A percentile compares a stretch with the other conserved stretches of the same genome.
Evolutionary conservation across 1,139 yeast species (phyloP).

Genomic region (Ogataea hybrid): DNA sequence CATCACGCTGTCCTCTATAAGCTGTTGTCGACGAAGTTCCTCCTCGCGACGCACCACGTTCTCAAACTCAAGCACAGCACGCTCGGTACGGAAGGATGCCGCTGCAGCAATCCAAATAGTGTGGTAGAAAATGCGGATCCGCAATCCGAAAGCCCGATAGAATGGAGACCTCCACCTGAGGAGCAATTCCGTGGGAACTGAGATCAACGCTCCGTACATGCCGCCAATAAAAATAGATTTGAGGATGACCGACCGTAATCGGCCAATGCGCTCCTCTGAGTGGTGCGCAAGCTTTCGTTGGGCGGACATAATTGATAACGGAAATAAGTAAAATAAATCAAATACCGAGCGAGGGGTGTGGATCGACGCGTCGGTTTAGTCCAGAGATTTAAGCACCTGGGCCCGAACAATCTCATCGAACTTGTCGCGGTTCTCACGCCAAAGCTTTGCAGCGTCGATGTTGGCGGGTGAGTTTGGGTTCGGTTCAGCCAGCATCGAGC

Average conservation of each 20-base stretch:
- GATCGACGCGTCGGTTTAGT: constrained; percentile 35
- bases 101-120: constrained; percentile 35
- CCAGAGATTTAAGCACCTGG: constrained; percentile 68
- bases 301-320: constrained; percentile 5
- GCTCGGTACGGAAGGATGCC: constrained; percentile 34
- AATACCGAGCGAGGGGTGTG: not conserved
- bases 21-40: constrained; percentile 28
- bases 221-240: constrained; percentile 33
- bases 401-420: constrained; percentile 62
- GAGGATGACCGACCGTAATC: constrained; percentile 28
- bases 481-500: constrained; percentile 97
- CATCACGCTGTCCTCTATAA: constrained; percentile 32
- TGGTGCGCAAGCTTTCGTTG: constrained; percentile 20
- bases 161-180: constrained; percentile 35
- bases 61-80: constrained; percentile 33
- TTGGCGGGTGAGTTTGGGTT: constrained; percentile 97
- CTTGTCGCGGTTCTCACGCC: constrained; percentile 79
- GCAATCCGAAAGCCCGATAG: constrained; percentile 33
- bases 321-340: not conserved
- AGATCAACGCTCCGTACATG: constrained; percentile 34
- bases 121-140: constrained; percentile 35
- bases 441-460: constrained; percentile 91
- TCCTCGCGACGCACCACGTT: constrained; percentile 30
- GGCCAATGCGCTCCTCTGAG: constrained; percentile 24
- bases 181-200: constrained; percentile 34